Conservation (phyloP, 177 flowering plant genomes). For the Vitis hybrid region DNA sequence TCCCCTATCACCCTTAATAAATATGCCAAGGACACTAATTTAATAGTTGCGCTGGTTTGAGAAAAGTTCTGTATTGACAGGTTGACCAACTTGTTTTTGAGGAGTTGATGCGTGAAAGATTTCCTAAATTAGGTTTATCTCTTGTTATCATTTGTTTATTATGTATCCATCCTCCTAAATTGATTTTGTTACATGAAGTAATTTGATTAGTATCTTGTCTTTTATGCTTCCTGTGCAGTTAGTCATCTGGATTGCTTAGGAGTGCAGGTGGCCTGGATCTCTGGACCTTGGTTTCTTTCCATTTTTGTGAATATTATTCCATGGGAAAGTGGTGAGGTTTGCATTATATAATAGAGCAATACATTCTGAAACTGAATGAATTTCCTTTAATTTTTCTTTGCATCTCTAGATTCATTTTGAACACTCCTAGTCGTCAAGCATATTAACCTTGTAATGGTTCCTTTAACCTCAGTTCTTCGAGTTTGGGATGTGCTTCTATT, state of each 20-base stretch:
- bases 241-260: conserved; percentile 98
- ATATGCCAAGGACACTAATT: neutral
- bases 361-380: neutral
- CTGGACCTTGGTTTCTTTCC: conserved; percentile 98
- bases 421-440: neutral
- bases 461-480: conserved; percentile 67
- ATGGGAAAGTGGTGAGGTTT: conserved; percentile 98
- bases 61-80: conserved; percentile 34
- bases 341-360: conserved; percentile 11
- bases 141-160: conserved; percentile 6
- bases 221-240: conserved; percentile 61
- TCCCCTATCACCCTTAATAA: neutral
- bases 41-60: neutral
- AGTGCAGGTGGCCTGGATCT: conserved; percentile 98
- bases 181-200: neutral
- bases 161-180: neutral
- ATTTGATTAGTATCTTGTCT: conserved; percentile 15
- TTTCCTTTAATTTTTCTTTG: neutral
- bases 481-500: conserved; percentile 98
- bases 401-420: neutral
- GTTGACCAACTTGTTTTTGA: conserved; percentile 98
- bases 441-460: conserved; percentile 16
- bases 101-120: conserved; percentile 87
- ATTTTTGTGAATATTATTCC: conserved; percentile 98
- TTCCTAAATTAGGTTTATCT: conserved; percentile 85